Evolutionary conservation across 306 rosid genomes (phyloP).

Genomic region (Leucaena leucocephala): DNA sequence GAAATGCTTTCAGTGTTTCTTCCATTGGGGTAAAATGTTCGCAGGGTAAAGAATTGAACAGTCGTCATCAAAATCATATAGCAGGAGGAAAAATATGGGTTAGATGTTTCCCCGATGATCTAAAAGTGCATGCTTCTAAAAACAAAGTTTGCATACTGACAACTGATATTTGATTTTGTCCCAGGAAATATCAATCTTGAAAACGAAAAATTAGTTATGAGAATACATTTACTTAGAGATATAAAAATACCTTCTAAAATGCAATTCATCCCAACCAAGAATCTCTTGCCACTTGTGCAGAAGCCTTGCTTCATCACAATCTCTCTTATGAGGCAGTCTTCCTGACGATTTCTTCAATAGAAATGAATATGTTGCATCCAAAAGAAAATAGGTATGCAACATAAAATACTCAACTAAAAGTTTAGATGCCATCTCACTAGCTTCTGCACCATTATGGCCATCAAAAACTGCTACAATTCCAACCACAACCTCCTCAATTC

Average conservation of each 20-base stretch:
- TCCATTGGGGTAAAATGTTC: not conserved
- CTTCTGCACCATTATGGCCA: conserved; percentile 95
- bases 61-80: not conserved
- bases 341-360: conserved; percentile 50
- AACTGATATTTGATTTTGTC: not conserved
- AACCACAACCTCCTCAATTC: conserved; percentile 79
- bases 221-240: not conserved
- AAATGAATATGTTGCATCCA: conserved; percentile 77
- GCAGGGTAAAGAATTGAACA: not conserved
- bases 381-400: conserved; percentile 89
- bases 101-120: not conserved
- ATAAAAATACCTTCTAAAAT: conserved; percentile 61
- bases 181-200: not conserved
- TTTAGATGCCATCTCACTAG: conserved; percentile 92
- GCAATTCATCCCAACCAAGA: conserved; percentile 52
- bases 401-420: conserved; percentile 86
- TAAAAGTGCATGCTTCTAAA: not conserved
- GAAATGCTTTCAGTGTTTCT: not conserved
- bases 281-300: conserved; percentile 59
- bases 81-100: not conserved
- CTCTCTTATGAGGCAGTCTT: conserved; percentile 49
- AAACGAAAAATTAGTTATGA: not conserved
- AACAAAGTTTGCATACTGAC: not conserved
- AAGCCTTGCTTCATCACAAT: conserved; percentile 36
- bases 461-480: conserved; percentile 87